phyloP scores from a whole-genome alignment of 2,329 filamentous ascomycete genomes.

The Fonsecaea multimorphosa region DNA sequence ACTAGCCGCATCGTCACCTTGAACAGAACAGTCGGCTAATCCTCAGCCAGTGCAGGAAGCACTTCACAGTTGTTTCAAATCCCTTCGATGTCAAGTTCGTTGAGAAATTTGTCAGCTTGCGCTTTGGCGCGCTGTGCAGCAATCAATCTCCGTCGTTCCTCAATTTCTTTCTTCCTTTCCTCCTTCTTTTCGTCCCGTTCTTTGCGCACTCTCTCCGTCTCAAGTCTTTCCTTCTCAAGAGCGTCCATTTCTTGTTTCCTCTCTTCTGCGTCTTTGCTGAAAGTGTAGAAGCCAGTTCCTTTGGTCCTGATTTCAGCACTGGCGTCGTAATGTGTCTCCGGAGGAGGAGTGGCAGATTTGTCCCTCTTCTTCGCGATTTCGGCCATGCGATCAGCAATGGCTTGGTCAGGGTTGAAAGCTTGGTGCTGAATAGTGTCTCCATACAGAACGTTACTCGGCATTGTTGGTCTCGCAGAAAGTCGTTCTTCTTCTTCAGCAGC shows the following conservation, averaged over 20 bases:
- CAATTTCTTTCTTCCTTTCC: constrained; percentile 66
- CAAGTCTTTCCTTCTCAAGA: constrained; percentile 69
- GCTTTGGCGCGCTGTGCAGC: constrained; percentile 65
- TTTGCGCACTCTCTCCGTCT: constrained; percentile 69
- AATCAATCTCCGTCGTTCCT: constrained; percentile 59
- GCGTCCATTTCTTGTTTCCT: constrained; percentile 76
- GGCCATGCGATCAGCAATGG: constrained; percentile 71
- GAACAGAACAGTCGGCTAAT: neutral
- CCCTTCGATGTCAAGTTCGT: constrained; percentile 48
- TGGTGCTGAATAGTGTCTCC: constrained; percentile 83
- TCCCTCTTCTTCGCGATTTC: constrained; percentile 79
- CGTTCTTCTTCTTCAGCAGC: constrained; percentile 68
- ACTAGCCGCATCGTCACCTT: neutral
- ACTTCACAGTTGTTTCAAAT: constrained; percentile 13
- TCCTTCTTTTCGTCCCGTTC: constrained; percentile 64
- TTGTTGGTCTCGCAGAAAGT: constrained; percentile 66
- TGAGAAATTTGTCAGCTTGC: constrained; percentile 75
- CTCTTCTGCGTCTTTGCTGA: constrained; percentile 75
- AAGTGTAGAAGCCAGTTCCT: constrained; percentile 90
- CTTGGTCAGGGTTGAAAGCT: constrained; percentile 79
- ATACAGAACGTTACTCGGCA: constrained; percentile 75
- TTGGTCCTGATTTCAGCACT: constrained; percentile 81
- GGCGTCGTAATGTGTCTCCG: constrained; percentile 83
- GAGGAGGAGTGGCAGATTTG: constrained; percentile 78
- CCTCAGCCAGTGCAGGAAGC: neutral